Conservation (phyloP, 352 stramenopile species). For the Globisporangium echinulatum region DNA sequence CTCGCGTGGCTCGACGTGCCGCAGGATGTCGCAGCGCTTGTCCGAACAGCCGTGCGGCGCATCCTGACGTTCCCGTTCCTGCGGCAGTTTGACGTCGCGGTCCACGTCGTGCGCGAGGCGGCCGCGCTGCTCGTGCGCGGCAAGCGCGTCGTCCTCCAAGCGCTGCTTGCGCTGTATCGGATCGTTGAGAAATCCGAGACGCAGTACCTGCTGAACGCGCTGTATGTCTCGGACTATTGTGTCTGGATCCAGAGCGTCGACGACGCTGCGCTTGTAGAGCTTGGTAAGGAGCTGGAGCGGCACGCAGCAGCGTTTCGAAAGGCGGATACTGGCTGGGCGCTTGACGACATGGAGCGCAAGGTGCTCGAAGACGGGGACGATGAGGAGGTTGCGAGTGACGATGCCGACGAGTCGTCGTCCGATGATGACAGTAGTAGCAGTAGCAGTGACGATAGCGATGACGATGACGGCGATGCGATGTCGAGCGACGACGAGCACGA, state of each 20-base stretch:
- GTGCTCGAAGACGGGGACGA: constrained; percentile 29
- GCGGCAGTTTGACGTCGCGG: constrained; percentile 85
- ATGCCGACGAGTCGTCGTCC: background rate
- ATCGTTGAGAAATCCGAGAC: constrained; percentile 94
- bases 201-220: constrained; percentile 94
- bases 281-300: constrained; percentile 28
- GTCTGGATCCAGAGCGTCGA: constrained; percentile 74
- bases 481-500: background rate
- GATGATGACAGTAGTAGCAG: constrained; percentile 13
- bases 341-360: constrained; percentile 68
- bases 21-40: constrained; percentile 46
- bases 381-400: constrained; percentile 7
- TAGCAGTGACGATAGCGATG: constrained; percentile 19
- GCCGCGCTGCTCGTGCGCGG: constrained; percentile 78
- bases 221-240: constrained; percentile 95
- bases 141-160: constrained; percentile 86
- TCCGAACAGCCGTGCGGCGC: constrained; percentile 78
- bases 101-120: constrained; percentile 80
- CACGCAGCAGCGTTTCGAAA: constrained; percentile 48
- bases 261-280: constrained; percentile 35
- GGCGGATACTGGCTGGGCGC: constrained; percentile 60
- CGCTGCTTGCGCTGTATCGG: constrained; percentile 86
- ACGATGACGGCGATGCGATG: background rate
- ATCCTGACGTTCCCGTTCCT: constrained; percentile 95
- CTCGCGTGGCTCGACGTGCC: constrained; percentile 92